phyloP scores from a whole-genome alignment of 192 early-diverging fungal species.

The Linnemannia schmuckeri region DNA sequence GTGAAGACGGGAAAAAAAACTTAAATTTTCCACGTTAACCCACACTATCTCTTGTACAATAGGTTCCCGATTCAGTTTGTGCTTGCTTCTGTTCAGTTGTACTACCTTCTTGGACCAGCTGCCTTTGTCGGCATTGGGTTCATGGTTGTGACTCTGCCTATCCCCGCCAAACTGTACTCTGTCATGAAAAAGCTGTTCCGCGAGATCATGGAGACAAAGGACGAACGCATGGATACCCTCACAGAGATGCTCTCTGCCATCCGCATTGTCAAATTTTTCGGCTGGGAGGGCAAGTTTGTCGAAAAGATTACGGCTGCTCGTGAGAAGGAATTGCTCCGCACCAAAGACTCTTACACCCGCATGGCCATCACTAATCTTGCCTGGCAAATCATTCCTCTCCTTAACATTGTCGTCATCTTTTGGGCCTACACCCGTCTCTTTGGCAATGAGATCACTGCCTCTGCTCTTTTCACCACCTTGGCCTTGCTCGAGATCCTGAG shows the following conservation, averaged over 20 bases:
- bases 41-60: constrained; percentile 57
- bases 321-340: constrained; percentile 66
- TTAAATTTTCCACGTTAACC: neutral
- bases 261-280: constrained; percentile 93
- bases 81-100: constrained; percentile 74
- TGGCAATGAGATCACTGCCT: constrained; percentile 61
- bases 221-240: constrained; percentile 83
- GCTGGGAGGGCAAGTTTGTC: constrained; percentile 84
- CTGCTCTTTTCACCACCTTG: constrained; percentile 71
- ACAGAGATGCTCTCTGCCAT: constrained; percentile 87
- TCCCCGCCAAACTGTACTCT: constrained; percentile 60
- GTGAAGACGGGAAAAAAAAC: neutral
- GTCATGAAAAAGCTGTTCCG: constrained; percentile 63
- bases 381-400: constrained; percentile 70
- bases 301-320: constrained; percentile 74
- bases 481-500: constrained; percentile 77
- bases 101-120: constrained; percentile 81
- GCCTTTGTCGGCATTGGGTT: constrained; percentile 82
- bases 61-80: constrained; percentile 70
- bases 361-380: constrained; percentile 64
- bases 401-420: constrained; percentile 72
- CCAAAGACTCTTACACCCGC: constrained; percentile 60
- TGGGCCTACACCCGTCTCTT: constrained; percentile 68
- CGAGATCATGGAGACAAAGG: constrained; percentile 67
- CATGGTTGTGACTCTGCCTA: constrained; percentile 75